Conservation (phyloP, 2,329 filamentous ascomycete species). For the Penicillium sp. region DNA sequence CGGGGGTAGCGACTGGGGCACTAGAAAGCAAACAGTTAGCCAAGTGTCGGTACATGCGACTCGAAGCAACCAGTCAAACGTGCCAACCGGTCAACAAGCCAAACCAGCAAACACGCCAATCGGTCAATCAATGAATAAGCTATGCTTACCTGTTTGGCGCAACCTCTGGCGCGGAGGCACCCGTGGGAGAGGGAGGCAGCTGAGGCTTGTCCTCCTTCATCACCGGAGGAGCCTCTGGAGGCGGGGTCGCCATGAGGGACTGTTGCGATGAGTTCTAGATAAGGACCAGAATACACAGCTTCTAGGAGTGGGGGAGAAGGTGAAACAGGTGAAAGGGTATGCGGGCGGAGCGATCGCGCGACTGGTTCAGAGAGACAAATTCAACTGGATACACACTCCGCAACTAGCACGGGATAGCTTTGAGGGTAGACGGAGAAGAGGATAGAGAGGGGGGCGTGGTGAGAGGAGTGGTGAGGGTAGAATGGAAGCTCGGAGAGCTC, state of each 20-base stretch:
- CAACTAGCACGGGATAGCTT: constrained; percentile 41
- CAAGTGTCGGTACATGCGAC: neutral
- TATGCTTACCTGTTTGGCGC: constrained; percentile 40
- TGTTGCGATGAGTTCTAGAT: constrained; percentile 26
- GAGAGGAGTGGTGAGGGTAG: constrained; percentile 17
- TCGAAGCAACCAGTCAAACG: neutral
- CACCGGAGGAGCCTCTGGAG: constrained; percentile 47
- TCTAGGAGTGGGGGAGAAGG: constrained; percentile 8
- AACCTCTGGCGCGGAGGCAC: constrained; percentile 37
- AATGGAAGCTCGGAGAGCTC: constrained; percentile 31
- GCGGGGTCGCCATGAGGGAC: constrained; percentile 50
- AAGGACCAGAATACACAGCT: constrained; percentile 30
- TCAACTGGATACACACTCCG: constrained; percentile 42
- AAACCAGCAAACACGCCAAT: neutral
- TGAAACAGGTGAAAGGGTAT: constrained; percentile 13
- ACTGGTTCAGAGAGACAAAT: constrained; percentile 34
- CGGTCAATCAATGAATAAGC: neutral
- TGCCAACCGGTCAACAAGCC: neutral
- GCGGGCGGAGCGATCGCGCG: constrained; percentile 33
- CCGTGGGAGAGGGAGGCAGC: constrained; percentile 45
- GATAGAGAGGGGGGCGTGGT: constrained; percentile 32
- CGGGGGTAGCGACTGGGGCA: constrained; percentile 31
- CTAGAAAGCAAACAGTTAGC: constrained; percentile 30
- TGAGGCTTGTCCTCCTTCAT: constrained; percentile 51
- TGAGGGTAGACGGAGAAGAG: constrained; percentile 30